Evolutionary conservation across 192 early-diverging fungal genomes (phyloP), one percentile per base, ranked within the genome.

Genomic region (Physocladia obscura): DNA sequence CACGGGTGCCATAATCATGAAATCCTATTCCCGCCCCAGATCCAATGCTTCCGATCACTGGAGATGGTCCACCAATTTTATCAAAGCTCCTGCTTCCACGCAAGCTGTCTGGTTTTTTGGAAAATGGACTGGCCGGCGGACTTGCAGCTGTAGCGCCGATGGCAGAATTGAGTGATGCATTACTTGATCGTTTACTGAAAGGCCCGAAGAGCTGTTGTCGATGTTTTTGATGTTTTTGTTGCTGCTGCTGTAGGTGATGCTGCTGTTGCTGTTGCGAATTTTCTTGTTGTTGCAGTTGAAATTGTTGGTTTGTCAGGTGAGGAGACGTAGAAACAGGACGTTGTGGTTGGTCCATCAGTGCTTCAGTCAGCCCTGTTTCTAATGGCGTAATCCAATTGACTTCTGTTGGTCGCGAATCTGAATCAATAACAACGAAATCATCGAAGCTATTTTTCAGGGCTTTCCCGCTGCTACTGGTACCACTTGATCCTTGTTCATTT

Each of bases 381-480:
- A 69, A 67, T 57, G 81, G 67, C 17, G 73, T 73, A 15, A 85
- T 35, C 82, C 82, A 84, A 55, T 85, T 84, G 0, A 85, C 82
- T 62, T 85, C 78, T 11, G 85, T 77, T 0, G 71, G 75, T 6
- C 74, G 61, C 47, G 85, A 21, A 29, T 54, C 65, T 6, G 27
- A 78, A 21, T 81, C 79, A 54, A 85, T 74, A 5, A 85, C 70
- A 2, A 84, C 84, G 57, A 79, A 85, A 35, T 85, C 84, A n/a
- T 84, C 84, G 15, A 76, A 62, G 39, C 75, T 72, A n/a, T 34
- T 57, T 32, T 61, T 67, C 24, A 67, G n/a, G 6, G 21, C 60
- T 8, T 26, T 11, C 5, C 50, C 0, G n/a, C n/a, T n/a, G n/a
- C n/a, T n/a, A n/a, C n/a, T n/a, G n/a, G n/a, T n/a, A n/a, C n/a